These are phyloP conservation scores for Eimeria necatrix DNA, from an alignment of 169 alveolate genomes.

Conservation along the genomic window DNA sequence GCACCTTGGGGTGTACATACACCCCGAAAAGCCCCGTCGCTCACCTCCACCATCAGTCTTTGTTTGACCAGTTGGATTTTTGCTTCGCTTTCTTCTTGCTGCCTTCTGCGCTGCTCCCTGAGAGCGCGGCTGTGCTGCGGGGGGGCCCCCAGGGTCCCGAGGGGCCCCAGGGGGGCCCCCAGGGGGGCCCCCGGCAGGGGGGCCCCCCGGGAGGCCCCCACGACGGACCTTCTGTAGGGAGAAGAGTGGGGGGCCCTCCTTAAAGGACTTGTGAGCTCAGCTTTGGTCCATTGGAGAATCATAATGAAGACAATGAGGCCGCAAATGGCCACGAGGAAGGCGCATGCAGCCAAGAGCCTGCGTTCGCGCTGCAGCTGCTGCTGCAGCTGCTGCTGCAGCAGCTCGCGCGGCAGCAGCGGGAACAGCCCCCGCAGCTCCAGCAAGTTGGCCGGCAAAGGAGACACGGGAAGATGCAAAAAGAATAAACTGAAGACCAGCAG, in stretches of 20 bases:
- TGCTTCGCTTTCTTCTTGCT: background rate
- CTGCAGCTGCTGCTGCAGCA: background rate
- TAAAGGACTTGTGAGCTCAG: background rate
- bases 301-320: background rate
- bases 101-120: background rate
- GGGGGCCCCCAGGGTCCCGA: background rate
- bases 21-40: too few relatives aligned
- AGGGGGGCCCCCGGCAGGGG: background rate
- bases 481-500: background rate
- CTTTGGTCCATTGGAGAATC: background rate
- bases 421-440: background rate
- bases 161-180: background rate
- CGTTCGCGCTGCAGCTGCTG: background rate
- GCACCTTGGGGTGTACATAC: too few relatives aligned
- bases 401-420: background rate
- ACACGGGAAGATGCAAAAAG: background rate
- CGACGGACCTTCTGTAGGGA: too few relatives aligned
- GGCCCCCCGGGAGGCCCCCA: too few relatives aligned
- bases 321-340: conserved; percentile 1
- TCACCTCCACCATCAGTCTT: too few relatives aligned
- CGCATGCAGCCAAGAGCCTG: background rate
- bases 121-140: background rate
- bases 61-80: too few relatives aligned
- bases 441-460: background rate
- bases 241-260: too few relatives aligned